Evolutionary conservation across 345 rosid genomes (phyloP).

Genomic region (Dovyalis caffra): DNA sequence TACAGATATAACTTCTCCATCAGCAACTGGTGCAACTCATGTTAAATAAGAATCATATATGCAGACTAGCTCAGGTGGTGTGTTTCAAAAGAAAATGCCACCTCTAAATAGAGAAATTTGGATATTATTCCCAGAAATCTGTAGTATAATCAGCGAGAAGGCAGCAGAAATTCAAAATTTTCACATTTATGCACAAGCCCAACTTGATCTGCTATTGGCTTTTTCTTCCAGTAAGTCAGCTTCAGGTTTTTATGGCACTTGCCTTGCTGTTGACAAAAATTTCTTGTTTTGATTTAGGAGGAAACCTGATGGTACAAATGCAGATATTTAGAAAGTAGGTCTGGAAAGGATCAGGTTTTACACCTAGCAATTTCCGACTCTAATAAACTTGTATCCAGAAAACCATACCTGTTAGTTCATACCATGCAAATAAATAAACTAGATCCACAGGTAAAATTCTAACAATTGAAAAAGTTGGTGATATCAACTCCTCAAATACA

Average conservation of each 20-base stretch:
- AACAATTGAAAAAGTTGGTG: background rate
- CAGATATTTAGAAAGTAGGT: slow-evolving; percentile 3
- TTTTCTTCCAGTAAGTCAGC: background rate
- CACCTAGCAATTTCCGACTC: background rate
- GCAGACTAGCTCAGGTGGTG: background rate
- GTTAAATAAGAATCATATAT: background rate
- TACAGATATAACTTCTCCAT: background rate
- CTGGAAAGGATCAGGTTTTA: background rate
- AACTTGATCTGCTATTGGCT: slow-evolving; percentile 2
- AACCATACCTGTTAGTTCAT: background rate
- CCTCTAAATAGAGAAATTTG: background rate
- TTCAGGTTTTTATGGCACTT: slow-evolving; percentile 6
- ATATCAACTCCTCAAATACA: background rate
- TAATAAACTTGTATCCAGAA: background rate
- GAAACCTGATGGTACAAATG: slow-evolving; percentile 18
- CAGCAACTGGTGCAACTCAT: background rate
- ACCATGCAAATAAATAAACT: background rate
- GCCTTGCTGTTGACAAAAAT: background rate
- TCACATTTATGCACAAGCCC: background rate
- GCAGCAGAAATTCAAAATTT: background rate
- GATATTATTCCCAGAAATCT: background rate
- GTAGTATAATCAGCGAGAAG: background rate
- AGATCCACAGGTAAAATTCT: background rate
- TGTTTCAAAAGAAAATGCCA: background rate
- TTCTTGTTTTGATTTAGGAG: slow-evolving; percentile 7